Conservation (phyloP, 345 rosid species). For the Euphorbia lathyris region DNA sequence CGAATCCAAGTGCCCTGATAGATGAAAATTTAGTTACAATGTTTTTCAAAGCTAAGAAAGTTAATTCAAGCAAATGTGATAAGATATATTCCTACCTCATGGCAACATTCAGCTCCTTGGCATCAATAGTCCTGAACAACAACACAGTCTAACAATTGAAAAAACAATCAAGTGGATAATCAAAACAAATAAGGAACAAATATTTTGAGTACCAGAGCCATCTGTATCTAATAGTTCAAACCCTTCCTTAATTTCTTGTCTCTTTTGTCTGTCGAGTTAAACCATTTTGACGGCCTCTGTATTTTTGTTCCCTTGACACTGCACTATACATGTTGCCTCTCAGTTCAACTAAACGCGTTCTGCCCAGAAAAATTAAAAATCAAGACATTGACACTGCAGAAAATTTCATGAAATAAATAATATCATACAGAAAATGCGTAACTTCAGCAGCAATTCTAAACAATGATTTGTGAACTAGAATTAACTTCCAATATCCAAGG, state of each 20-base stretch:
- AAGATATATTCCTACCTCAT: constrained; percentile 66
- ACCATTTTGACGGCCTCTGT: too few relatives aligned
- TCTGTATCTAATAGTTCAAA: constrained; percentile 92
- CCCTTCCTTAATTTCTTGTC: constrained; percentile 87
- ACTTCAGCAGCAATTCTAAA: too few relatives aligned
- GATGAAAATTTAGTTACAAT: constrained; percentile 15
- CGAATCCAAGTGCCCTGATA: constrained; percentile 94
- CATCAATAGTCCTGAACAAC: constrained; percentile 99
- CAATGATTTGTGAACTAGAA: too few relatives aligned
- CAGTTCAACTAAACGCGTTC: too few relatives aligned
- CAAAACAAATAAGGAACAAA: background rate
- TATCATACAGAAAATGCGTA: too few relatives aligned
- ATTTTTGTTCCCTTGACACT: too few relatives aligned
- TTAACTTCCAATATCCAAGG: too few relatives aligned
- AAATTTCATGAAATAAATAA: too few relatives aligned
- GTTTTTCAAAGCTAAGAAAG: constrained; percentile 3
- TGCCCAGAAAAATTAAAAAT: too few relatives aligned
- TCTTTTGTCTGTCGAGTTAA: constrained; percentile 64
- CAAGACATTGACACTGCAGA: too few relatives aligned
- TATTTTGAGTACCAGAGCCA: constrained; percentile 60
- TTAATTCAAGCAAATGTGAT: background rate
- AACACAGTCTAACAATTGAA: constrained; percentile 22
- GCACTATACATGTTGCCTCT: too few relatives aligned
- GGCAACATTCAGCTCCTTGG: constrained; percentile 92
- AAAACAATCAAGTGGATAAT: background rate